phyloP scores from a whole-genome alignment of 306 rosid species.

The Sphenostylis stenocarpa region DNA sequence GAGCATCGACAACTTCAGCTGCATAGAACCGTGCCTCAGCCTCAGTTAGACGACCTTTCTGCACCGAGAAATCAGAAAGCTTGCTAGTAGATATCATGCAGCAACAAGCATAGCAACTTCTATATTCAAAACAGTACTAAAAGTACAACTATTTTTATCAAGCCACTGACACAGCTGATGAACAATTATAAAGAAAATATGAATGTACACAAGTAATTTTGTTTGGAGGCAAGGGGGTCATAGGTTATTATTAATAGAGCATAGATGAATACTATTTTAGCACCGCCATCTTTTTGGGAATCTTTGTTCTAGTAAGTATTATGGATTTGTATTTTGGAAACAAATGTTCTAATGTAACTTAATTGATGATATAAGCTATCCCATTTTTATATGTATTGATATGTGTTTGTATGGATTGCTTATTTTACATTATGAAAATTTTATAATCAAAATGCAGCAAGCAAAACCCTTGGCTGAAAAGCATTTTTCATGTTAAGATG shows the following conservation, averaged over 20 bases:
- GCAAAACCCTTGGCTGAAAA: background rate
- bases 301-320: background rate
- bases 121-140: background rate
- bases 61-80: constrained; percentile 44
- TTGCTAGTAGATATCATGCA: constrained; percentile 27
- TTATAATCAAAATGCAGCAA: background rate
- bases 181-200: background rate
- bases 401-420: background rate
- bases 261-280: background rate
- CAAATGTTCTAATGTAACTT: background rate
- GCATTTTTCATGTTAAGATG: background rate
- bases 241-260: background rate
- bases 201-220: background rate
- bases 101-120: constrained; percentile 18
- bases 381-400: background rate
- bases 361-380: background rate
- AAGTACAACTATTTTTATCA: constrained; percentile 5
- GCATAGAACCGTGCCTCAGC: constrained; percentile 93
- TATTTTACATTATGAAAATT: background rate
- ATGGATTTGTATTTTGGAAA: background rate
- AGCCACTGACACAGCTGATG: background rate
- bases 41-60: constrained; percentile 88
- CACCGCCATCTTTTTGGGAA: background rate
- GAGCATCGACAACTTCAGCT: constrained; percentile 97
- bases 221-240: background rate